A percentile compares a stretch with the other conserved stretches of the same genome.
phyloP scores from a whole-genome alignment of 2,329 filamentous ascomycete genomes.

The Colletotrichum cuscutae region DNA sequence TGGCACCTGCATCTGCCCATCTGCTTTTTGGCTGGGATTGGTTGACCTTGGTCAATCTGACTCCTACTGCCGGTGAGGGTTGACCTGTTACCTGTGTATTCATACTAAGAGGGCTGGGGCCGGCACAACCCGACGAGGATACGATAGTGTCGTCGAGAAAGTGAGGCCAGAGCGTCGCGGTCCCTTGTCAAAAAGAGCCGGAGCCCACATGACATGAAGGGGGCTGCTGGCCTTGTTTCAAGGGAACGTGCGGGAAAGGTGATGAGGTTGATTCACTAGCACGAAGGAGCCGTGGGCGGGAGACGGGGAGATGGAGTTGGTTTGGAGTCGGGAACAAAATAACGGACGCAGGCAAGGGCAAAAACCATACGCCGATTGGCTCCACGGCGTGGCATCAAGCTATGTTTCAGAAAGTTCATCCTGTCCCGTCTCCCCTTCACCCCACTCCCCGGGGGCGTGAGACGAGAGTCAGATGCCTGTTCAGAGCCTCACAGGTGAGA shows the following conservation, averaged over 20 bases:
- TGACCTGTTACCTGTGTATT: not conserved
- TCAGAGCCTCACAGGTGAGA: not conserved
- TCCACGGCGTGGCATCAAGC: slow-evolving; percentile 7
- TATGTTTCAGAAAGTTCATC: slow-evolving; percentile 28
- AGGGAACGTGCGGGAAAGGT: slow-evolving; percentile 15
- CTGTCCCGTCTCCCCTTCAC: not conserved
- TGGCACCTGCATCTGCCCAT: not conserved
- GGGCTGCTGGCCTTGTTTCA: slow-evolving; percentile 26
- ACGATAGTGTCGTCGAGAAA: not conserved
- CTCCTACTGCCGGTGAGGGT: not conserved
- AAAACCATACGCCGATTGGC: slow-evolving; percentile 20
- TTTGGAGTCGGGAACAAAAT: not conserved
- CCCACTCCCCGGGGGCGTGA: not conserved
- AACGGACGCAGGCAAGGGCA: not conserved
- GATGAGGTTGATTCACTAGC: not conserved
- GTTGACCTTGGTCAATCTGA: not conserved
- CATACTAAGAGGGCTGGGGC: not conserved
- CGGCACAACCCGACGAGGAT: not conserved
- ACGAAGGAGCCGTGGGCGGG: not conserved
- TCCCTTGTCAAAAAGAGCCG: not conserved
- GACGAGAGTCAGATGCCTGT: not conserved
- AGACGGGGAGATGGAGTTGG: not conserved
- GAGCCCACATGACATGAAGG: slow-evolving; percentile 1
- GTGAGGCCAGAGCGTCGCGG: slow-evolving; percentile 1
- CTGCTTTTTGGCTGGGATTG: not conserved